Conservation (phyloP, 148 eudicot species). For the Tetragonia tetragonoides region DNA sequence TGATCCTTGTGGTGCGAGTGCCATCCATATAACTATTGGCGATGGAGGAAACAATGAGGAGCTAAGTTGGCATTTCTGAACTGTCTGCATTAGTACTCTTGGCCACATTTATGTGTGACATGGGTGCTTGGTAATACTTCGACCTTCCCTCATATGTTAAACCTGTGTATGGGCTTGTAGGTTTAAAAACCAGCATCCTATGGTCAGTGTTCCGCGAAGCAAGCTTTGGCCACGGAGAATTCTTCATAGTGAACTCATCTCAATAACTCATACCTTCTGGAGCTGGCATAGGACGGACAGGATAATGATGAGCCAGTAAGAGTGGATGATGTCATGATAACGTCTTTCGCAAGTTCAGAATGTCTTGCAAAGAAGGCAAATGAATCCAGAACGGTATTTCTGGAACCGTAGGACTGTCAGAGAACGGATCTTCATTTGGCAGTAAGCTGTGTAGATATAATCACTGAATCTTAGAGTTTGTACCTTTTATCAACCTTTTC, state of each 20-base stretch:
- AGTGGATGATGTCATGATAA: constrained; percentile 80
- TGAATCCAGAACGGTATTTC: constrained; percentile 47
- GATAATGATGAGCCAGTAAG: constrained; percentile 83
- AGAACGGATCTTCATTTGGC: too few relatives aligned
- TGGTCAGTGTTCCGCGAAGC: constrained; percentile 93
- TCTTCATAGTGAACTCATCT: constrained; percentile 53
- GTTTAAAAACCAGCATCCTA: constrained; percentile 66
- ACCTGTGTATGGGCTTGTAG: constrained; percentile 33
- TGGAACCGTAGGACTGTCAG: constrained; percentile 29
- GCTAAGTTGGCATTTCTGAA: constrained; percentile 49
- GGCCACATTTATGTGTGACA: too few relatives aligned
- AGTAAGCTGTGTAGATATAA: constrained; percentile 1
- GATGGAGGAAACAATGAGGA: constrained; percentile 97
- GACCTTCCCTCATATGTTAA: not conserved
- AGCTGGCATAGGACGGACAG: constrained; percentile 74
- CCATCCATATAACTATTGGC: constrained; percentile 93
- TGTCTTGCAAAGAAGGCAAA: constrained; percentile 44
- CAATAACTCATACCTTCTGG: constrained; percentile 60
- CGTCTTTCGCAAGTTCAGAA: constrained; percentile 63
- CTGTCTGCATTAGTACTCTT: too few relatives aligned
- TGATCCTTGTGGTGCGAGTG: constrained; percentile 62
- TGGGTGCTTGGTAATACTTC: too few relatives aligned
- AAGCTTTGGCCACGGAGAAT: constrained; percentile 94
- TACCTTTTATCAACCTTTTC: not conserved
- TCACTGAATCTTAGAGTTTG: constrained; percentile 6